These are phyloP conservation scores for Apophysomyces sp. DNA, from an alignment of 371 early-diverging fungal species.

Conservation along the genomic window DNA sequence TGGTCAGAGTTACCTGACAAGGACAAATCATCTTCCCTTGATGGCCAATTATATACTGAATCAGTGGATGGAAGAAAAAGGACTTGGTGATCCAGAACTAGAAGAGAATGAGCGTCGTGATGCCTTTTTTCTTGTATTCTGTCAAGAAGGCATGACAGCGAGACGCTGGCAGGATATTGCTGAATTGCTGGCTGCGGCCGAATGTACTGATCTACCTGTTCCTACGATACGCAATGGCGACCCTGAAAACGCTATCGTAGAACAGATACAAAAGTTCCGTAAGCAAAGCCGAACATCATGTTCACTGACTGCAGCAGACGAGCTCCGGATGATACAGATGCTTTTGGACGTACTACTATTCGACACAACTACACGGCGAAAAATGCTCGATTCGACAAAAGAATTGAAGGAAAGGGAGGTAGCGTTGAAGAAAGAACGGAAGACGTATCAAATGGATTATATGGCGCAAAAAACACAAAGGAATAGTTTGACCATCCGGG, in stretches of 20 bases:
- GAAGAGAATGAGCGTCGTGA: background rate
- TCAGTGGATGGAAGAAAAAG: conserved; percentile 22
- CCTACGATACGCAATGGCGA: conserved; percentile 11
- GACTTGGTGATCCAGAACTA: conserved; percentile 1
- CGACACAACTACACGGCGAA: conserved; percentile 14
- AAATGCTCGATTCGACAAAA: conserved; percentile 8
- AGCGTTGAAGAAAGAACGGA: conserved; percentile 14
- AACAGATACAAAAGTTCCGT: conserved; percentile 4
- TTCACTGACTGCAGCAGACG: conserved; percentile 9
- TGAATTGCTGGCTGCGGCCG: conserved; percentile 16
- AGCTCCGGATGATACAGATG: conserved; percentile 20
- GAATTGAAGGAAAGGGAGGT: conserved; percentile 9
- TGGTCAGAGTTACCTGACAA: background rate
- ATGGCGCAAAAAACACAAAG: conserved; percentile 7
- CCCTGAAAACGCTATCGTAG: background rate
- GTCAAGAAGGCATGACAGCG: conserved; percentile 27
- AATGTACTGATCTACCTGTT: conserved; percentile 15
- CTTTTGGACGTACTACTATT: conserved; percentile 22
- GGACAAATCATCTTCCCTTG: background rate
- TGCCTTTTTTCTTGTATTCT: background rate
- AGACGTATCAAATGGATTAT: conserved; percentile 16
- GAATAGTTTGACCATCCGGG: conserved; percentile 10
- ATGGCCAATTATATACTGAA: conserved; percentile 10
- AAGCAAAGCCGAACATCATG: conserved; percentile 7
- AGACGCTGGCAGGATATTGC: conserved; percentile 32